phyloP scores from a whole-genome alignment of 352 stramenopile species.

The Phytophthora chlamydospora region DNA sequence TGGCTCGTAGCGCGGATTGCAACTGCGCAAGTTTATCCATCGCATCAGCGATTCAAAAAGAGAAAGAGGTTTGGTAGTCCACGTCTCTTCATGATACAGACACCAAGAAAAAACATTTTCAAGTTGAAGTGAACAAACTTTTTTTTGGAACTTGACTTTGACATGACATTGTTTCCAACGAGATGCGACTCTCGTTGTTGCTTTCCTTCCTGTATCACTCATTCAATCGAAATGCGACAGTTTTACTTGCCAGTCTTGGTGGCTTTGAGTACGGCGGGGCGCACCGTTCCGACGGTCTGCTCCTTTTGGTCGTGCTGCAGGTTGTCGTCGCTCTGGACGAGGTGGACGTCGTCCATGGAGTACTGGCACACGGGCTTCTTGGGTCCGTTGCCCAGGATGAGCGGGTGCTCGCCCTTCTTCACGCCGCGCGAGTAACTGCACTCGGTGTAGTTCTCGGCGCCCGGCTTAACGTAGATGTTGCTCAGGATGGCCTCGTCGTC shows the following conservation, averaged over 20 bases:
- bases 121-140: constrained; percentile 6
- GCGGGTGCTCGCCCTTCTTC: constrained; percentile 23
- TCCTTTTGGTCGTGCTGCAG: constrained; percentile 9
- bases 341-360: constrained; percentile 28
- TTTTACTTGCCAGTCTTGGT: constrained; percentile 11
- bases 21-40: constrained; percentile 49
- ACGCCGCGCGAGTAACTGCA: constrained; percentile 14
- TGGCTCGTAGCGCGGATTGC: constrained; percentile 54
- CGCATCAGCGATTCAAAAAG: background rate
- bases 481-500: constrained; percentile 39
- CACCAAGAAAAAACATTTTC: constrained; percentile 10
- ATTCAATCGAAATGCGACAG: too few relatives aligned
- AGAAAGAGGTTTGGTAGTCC: too few relatives aligned
- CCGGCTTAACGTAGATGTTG: constrained; percentile 42
- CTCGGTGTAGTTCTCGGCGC: constrained; percentile 22
- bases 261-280: too few relatives aligned
- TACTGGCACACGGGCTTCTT: constrained; percentile 38
- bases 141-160: too few relatives aligned
- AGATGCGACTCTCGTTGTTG: too few relatives aligned
- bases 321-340: constrained; percentile 4
- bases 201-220: too few relatives aligned
- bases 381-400: constrained; percentile 38
- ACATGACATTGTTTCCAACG: constrained; percentile 9
- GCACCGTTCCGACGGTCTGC: constrained; percentile 13
- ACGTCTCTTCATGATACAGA: too few relatives aligned